Base-by-base conservation (phyloP, 2,329 filamentous ascomycete species). In the Hymenoscyphus salicellus region DNA sequence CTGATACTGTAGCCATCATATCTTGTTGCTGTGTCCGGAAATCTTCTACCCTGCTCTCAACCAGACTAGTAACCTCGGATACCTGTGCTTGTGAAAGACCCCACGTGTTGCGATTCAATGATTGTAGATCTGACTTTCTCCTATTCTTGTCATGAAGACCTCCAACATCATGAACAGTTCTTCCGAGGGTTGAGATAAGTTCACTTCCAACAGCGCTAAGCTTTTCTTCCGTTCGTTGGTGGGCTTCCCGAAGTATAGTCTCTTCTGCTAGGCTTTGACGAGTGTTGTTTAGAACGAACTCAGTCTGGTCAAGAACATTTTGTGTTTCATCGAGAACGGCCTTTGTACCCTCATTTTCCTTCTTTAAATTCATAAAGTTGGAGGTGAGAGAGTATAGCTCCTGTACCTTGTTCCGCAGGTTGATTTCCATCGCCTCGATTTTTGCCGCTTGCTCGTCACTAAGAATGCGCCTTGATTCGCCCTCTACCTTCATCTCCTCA, bases 401-500 rank as follows among this genome's bases (percentile, higher is more conserved):
- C 72, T 98, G 93, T 1, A 96, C 89, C 76, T 97, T 98, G 79
- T 96, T 95, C 26, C 92, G 88, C 62, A 99, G 81, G 72, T 95
- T 97, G 43, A 85, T 86, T 76, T 99, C 95, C 79, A 98, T 89
- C 0, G 92, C 93, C 74, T 96, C 92, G 57, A 99, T 93, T 76
- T 92, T 94, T 70, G 94, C 93, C 7, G 88, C 85, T 73, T 98
- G 94, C 75, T 99, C 95, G 72, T 98, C 94, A 70, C 89, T 90
- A 46, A 98, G 84, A 67, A 98, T 97, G 14, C 92, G 85, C 61
- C 93, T 86, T 1, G 94, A 97, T 77, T 99, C 95, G 77, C 91
- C 97, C 76, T 97, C 89, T 5, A 91, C 90, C 0, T 89, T 94
- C 79, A 99, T 90, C 72, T 96, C 91, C 75, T 98, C 94, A 73